Evolutionary conservation across 2,329 filamentous ascomycete species (phyloP).

Genomic region (Aspergillus clavatus): DNA sequence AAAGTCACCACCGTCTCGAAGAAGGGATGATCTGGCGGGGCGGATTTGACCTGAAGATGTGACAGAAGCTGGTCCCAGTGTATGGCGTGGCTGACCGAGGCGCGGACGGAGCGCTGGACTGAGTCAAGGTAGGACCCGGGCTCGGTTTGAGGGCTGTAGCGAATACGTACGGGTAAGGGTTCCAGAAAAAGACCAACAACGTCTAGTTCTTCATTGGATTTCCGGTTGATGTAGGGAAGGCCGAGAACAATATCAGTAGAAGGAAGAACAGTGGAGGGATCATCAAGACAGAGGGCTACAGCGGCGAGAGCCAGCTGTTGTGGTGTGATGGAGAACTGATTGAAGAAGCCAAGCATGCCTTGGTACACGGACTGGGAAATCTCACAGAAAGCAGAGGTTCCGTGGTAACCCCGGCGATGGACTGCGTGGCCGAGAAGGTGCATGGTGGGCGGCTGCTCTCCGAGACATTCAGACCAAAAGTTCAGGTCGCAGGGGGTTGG

Average conservation of each 20-base stretch:
- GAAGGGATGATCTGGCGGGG: conserved; percentile 2
- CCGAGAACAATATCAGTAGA: conserved; percentile 2
- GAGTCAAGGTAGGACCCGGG: neutral
- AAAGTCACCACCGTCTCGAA: conserved; percentile 7
- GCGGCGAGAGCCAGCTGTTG: conserved; percentile 3
- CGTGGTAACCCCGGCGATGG: neutral
- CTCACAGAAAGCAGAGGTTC: neutral
- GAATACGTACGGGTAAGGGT: conserved; percentile 6
- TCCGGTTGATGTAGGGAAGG: conserved; percentile 2
- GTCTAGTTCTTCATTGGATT: neutral
- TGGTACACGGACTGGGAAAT: neutral
- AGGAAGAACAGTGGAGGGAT: neutral
- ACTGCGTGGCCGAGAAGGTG: too few relatives aligned
- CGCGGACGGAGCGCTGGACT: conserved; percentile 1
- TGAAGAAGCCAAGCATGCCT: neutral
- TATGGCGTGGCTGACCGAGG: conserved; percentile 5
- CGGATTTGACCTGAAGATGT: neutral
- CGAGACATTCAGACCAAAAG: neutral
- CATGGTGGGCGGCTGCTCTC: neutral
- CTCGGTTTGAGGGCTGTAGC: too few relatives aligned
- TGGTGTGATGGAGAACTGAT: neutral
- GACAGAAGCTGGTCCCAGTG: conserved; percentile 2
- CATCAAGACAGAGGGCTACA: neutral
- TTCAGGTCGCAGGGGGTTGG: neutral
- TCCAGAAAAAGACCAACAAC: conserved; percentile 7